Conservation (phyloP, 805 yeast species). For the Candida dajiaensis region DNA sequence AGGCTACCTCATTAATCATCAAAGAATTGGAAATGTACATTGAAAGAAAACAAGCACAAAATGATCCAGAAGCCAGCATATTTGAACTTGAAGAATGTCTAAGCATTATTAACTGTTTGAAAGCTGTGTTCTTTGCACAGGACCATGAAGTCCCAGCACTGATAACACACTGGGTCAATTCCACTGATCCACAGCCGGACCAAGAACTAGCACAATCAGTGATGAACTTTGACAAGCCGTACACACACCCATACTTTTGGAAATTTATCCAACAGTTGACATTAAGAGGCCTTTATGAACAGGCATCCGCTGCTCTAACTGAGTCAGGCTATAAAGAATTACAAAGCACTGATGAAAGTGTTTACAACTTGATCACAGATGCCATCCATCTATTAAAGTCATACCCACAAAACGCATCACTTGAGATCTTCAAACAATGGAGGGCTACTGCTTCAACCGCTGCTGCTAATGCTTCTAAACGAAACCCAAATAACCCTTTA, state of each 20-base stretch:
- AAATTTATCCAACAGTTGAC: slow-evolving; percentile 49
- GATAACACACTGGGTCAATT: slow-evolving; percentile 60
- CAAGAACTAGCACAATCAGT: slow-evolving; percentile 42
- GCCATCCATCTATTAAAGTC: slow-evolving; percentile 26
- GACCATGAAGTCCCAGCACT: slow-evolving; percentile 31
- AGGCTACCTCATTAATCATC: slow-evolving; percentile 28
- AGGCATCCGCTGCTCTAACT: slow-evolving; percentile 44
- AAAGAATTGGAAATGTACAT: slow-evolving; percentile 30
- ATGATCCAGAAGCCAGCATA: slow-evolving; percentile 24
- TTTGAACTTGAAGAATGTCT: slow-evolving; percentile 39
- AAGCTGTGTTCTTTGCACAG: slow-evolving; percentile 41
- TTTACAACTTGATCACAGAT: slow-evolving; percentile 30
- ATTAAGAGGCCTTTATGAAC: slow-evolving; percentile 54
- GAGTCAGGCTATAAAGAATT: slow-evolving; percentile 39
- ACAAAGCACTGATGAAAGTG: slow-evolving; percentile 11
- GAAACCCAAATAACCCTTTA: slow-evolving; percentile 13
- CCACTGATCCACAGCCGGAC: slow-evolving; percentile 63
- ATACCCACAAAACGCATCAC: slow-evolving; percentile 29
- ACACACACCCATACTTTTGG: slow-evolving; percentile 54
- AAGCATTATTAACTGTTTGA: slow-evolving; percentile 52
- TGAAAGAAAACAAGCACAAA: slow-evolving; percentile 26
- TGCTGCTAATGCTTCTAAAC: slow-evolving; percentile 19
- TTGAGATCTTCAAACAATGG: slow-evolving; percentile 31
- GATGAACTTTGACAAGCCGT: slow-evolving; percentile 38
- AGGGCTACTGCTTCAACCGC: slow-evolving; percentile 25